Evolutionary conservation across 345 rosid species (phyloP), one percentile per base, ranked within the genome.

Genomic region (Acer yangbiense): DNA sequence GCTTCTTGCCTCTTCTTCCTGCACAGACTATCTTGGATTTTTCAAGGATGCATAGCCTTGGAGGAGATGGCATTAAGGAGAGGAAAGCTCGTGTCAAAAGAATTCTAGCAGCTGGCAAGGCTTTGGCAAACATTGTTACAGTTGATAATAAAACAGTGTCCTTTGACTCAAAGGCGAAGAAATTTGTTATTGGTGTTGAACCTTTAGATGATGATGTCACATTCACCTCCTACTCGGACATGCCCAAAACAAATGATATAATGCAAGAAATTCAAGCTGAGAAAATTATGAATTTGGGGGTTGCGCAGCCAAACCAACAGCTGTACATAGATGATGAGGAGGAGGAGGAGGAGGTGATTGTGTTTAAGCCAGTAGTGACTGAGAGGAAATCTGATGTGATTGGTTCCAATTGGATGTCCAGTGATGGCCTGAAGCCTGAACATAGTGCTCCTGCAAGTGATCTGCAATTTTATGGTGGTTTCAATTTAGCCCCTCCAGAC

Each of bases 261-360:
- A 10, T 84, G 60, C 84, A 73, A 76, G 88, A 88, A 72, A 78
- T 76, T 73, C 80, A 79, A 69, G 75, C 71, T 63, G 83, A 77
- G 68, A 76, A 85, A 81, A 55, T 76, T 8, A 69, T 73, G 68
- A 79, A 77, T 66, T 43, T 82, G 70, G 85, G 81, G 66, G 69
- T 76, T 52, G 69, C 70, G 58, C 87, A 72, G 78, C 79, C 79
- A 65, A 89, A 77, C 63, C 80, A 82, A 74, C 87, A 81, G 67
- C 71, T 78, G 71, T 82, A 78, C 41, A 21, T 84, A 79, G 94
- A 85, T 66, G 94, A 85, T 66, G 95, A 84, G 79, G 98, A 92
- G 21, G 99, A 88, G 35, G 98, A 93, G 48, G 99, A 92, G 69
- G 99, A 96, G 86, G 98, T 87, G 69, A 96, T 96, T 87, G 97